Conservation (phyloP, 2,329 filamentous ascomycete species). For the Colletotrichum filicis region DNA sequence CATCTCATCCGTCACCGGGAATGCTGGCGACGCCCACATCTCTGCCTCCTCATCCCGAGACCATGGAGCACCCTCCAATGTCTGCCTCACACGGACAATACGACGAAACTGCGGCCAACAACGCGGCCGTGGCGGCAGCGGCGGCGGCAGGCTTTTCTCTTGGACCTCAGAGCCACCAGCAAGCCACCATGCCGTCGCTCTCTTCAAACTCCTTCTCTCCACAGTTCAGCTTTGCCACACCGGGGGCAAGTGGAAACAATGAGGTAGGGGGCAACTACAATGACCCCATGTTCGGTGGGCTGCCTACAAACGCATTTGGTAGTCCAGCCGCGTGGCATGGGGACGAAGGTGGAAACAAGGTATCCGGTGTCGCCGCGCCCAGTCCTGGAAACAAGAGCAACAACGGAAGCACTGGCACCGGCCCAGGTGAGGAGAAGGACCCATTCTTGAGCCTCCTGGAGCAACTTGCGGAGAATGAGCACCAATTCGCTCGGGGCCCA, state of each 20-base stretch:
- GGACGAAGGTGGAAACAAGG: conserved; percentile 45
- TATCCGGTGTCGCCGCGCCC: conserved; percentile 23
- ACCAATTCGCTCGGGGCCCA: conserved; percentile 66
- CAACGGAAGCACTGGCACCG: conserved; percentile 60
- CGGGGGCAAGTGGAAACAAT: conserved; percentile 43
- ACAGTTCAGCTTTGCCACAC: conserved; percentile 52
- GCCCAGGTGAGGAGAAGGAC: conserved; percentile 75
- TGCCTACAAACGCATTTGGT: conserved; percentile 64
- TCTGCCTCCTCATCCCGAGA: conserved; percentile 47
- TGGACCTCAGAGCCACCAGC: conserved; percentile 40
- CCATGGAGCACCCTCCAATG: conserved; percentile 43
- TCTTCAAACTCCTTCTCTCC: conserved; percentile 52
- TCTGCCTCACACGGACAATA: conserved; percentile 47
- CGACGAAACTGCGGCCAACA: conserved; percentile 47
- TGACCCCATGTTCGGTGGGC: conserved; percentile 66
- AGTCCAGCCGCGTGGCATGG: conserved; percentile 63
- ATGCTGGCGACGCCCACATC: conserved; percentile 52
- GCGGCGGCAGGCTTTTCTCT: conserved; percentile 51
- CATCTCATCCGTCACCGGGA: conserved; percentile 51
- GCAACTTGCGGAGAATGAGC: conserved; percentile 85
- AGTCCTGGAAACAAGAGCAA: conserved; percentile 59
- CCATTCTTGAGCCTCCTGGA: conserved; percentile 83
- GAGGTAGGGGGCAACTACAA: conserved; percentile 58
- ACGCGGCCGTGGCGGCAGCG: conserved; percentile 47
- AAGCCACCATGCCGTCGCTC: conserved; percentile 45